These are phyloP conservation scores for Penicillium crystallinum DNA, from an alignment of 495 filamentous ascomycete genomes.

Conservation along the genomic window DNA sequence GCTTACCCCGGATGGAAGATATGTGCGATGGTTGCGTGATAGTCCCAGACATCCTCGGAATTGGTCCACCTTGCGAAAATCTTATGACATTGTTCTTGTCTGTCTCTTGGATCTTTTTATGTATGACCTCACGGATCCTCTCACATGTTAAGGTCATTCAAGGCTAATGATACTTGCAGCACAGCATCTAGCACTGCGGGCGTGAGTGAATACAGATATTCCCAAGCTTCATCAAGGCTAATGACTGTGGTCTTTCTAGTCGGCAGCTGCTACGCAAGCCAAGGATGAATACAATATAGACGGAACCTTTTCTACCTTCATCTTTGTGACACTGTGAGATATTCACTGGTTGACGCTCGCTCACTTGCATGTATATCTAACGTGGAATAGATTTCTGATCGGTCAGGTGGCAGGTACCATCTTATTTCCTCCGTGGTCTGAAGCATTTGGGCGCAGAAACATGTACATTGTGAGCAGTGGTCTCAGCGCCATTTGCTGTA, in stretches of 20 bases:
- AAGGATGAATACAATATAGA: conserved; percentile 26
- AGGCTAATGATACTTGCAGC: conserved; percentile 17
- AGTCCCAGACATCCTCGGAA: conserved; percentile 39
- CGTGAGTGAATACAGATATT: conserved; percentile 18
- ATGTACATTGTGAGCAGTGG: conserved; percentile 45
- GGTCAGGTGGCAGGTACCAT: conserved; percentile 48
- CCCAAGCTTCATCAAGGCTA: background rate
- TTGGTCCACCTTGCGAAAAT: conserved; percentile 32
- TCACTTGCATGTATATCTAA: background rate
- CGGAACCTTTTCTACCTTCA: conserved; percentile 30
- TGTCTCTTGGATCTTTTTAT: conserved; percentile 40
- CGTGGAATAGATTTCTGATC: conserved; percentile 36
- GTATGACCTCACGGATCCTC: conserved; percentile 19
- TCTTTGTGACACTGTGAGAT: conserved; percentile 36
- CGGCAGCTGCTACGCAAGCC: conserved; percentile 31
- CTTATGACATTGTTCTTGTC: conserved; percentile 31
- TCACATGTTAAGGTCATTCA: background rate
- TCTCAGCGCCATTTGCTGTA: conserved; percentile 38
- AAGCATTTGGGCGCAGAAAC: conserved; percentile 47
- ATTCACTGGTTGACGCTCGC: background rate
- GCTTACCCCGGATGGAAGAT: conserved; percentile 30
- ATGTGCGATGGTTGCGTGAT: conserved; percentile 33
- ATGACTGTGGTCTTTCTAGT: conserved; percentile 9
- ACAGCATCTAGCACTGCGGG: conserved; percentile 40
- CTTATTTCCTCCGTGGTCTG: conserved; percentile 48